Percentiles rank a stretch among this genome's conserved stretches.
Evolutionary conservation across 306 rosid genomes (phyloP).

Genomic region (Phaseolus lunatus): DNA sequence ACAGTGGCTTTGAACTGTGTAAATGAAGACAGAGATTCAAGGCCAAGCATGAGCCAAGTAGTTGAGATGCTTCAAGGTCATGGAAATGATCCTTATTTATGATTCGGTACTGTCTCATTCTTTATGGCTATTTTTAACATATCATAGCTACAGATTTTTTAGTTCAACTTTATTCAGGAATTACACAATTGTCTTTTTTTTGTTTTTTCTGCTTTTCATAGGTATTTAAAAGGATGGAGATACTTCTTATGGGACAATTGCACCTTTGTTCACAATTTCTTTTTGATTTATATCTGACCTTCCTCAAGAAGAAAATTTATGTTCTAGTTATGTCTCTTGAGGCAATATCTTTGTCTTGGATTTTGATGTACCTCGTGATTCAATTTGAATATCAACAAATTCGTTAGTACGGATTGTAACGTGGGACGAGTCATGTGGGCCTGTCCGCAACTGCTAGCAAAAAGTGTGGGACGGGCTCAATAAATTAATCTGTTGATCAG

Average conservation of each 20-base stretch:
- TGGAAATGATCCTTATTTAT: not conserved
- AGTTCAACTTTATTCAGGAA: not conserved
- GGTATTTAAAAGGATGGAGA: too few relatives aligned
- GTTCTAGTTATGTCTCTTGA: not conserved
- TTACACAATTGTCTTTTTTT: not conserved
- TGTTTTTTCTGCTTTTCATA: too few relatives aligned
- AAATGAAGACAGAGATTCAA: conserved; percentile 52
- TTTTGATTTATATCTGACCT: not conserved
- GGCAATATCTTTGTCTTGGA: not conserved
- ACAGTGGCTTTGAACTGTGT: conserved; percentile 58
- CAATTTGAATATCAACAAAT: not conserved
- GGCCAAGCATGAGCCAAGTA: conserved; percentile 65
- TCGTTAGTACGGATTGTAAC: too few relatives aligned
- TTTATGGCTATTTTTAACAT: not conserved
- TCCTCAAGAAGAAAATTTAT: too few relatives aligned
- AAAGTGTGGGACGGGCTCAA: too few relatives aligned
- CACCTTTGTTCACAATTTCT: not conserved
- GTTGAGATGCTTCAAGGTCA: conserved; percentile 53
- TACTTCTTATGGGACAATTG: too few relatives aligned
- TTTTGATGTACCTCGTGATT: not conserved
- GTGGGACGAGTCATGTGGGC: too few relatives aligned
- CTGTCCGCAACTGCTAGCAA: too few relatives aligned
- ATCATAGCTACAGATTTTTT: not conserved
- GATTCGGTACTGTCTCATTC: not conserved
- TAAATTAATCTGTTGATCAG: too few relatives aligned